Evolutionary conservation across 2,329 filamentous ascomycete species (phyloP).

Genomic region (Colletotrichum caudatum): DNA sequence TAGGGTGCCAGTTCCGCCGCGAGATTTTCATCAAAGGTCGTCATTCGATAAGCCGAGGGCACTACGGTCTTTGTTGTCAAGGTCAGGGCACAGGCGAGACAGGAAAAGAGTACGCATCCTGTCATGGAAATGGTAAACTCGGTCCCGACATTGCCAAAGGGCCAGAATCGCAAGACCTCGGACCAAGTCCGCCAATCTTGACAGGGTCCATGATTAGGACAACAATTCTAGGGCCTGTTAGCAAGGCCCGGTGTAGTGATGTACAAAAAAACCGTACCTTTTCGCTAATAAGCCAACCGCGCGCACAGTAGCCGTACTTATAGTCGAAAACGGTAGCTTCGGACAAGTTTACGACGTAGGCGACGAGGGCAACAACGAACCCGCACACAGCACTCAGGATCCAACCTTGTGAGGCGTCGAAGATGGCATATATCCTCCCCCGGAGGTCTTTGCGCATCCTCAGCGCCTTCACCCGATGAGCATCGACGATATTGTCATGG

Average conservation of each 20-base stretch:
- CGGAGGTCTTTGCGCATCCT: conserved; percentile 85
- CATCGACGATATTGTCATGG: conserved; percentile 95
- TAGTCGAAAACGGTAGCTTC: conserved; percentile 89
- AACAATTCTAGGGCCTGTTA: conserved; percentile 59
- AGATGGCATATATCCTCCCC: conserved; percentile 80
- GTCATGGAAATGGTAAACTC: conserved; percentile 82
- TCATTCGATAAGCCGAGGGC: conserved; percentile 86
- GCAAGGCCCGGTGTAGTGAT: conserved; percentile 32
- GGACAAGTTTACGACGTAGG: conserved; percentile 89
- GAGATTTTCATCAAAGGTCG: conserved; percentile 93
- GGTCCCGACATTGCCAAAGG: conserved; percentile 69
- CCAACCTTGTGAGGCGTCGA: conserved; percentile 94
- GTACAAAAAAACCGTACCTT: conserved; percentile 59
- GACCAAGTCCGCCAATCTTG: conserved; percentile 70
- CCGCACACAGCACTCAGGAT: conserved; percentile 92
- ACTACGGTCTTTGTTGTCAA: conserved; percentile 94
- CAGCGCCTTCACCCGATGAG: conserved; percentile 86
- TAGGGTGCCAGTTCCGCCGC: conserved; percentile 66
- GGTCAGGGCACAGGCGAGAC: conserved; percentile 81
- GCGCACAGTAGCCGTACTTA: conserved; percentile 87
- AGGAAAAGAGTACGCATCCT: conserved; percentile 77
- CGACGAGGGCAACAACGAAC: conserved; percentile 83
- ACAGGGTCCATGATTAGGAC: conserved; percentile 64
- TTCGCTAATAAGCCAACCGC: conserved; percentile 79
- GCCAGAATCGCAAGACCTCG: conserved; percentile 58